Percentiles rank a stretch among this genome's conserved stretches.
These are phyloP conservation scores for Quercus parvula DNA, from an alignment of 306 rosid genomes.

Conservation along the genomic window DNA sequence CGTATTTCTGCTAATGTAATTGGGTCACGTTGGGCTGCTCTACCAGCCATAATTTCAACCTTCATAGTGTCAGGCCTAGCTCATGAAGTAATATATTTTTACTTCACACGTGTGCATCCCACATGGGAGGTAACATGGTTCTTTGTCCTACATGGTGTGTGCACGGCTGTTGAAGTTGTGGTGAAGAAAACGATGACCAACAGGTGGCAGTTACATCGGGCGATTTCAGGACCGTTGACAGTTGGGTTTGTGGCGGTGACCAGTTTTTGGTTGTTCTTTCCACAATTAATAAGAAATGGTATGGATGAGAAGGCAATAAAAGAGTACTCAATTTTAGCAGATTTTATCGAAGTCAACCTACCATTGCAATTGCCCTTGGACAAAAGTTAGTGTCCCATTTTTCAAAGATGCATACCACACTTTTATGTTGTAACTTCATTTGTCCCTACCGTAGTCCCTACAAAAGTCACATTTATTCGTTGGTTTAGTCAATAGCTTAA, in stretches of 20 bases:
- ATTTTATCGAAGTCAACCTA: slow-evolving; percentile 19
- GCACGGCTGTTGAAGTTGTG: slow-evolving; percentile 45
- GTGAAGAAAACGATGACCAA: slow-evolving; percentile 32
- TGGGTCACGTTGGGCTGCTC: slow-evolving; percentile 19
- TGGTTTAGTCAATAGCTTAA: too few species aligned
- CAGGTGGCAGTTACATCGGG: slow-evolving; percentile 38
- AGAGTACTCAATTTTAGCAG: slow-evolving; percentile 34
- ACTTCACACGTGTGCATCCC: slow-evolving; percentile 52
- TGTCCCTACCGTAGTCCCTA: too few species aligned
- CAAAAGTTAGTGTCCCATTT: too few species aligned
- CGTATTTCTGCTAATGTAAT: background rate
- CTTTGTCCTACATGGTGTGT: slow-evolving; percentile 54
- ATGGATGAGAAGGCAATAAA: slow-evolving; percentile 27
- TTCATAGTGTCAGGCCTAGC: slow-evolving; percentile 54
- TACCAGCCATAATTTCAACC: slow-evolving; percentile 23
- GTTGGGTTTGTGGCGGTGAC: slow-evolving; percentile 44
- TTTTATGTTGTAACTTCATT: too few species aligned
- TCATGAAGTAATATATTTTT: slow-evolving; percentile 68
- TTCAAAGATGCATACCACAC: too few species aligned
- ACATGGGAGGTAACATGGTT: slow-evolving; percentile 87
- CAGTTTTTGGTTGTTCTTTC: slow-evolving; percentile 54
- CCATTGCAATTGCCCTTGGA: background rate
- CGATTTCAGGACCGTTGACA: slow-evolving; percentile 32
- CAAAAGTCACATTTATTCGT: too few species aligned
- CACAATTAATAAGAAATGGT: slow-evolving; percentile 55